These are phyloP conservation scores for Colletotrichum liaoningense DNA, from an alignment of 2,329 filamentous ascomycete species.

Conservation along the genomic window DNA sequence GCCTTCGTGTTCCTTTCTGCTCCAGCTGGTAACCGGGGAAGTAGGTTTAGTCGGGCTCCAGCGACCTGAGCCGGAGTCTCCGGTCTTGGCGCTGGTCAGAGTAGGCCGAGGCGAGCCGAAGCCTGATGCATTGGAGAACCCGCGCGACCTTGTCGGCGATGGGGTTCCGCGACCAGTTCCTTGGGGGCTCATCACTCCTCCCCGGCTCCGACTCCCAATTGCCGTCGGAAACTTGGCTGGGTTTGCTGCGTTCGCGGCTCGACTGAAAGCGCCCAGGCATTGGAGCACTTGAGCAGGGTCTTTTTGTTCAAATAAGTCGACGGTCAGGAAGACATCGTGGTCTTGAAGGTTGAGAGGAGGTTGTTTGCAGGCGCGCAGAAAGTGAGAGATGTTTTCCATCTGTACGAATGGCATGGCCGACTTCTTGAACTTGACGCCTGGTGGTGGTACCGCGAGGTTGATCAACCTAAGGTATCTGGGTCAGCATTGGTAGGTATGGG, in stretches of 20 bases:
- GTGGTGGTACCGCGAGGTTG: conserved; percentile 81
- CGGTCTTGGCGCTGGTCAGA: conserved; percentile 61
- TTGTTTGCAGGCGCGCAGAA: conserved; percentile 87
- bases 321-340: conserved; percentile 96
- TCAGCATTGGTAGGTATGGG: conserved; percentile 38
- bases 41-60: conserved; percentile 74
- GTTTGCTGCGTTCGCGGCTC: conserved; percentile 80
- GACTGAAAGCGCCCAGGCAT: conserved; percentile 91
- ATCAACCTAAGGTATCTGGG: conserved; percentile 69
- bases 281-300: conserved; percentile 96
- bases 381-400: conserved; percentile 99
- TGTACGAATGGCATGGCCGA: conserved; percentile 98
- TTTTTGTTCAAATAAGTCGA: conserved; percentile 95
- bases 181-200: conserved; percentile 71
- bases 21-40: conserved; percentile 84
- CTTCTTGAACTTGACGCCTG: conserved; percentile 88
- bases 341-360: conserved; percentile 88
- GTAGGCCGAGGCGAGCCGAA: conserved; percentile 54
- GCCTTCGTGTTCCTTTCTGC: conserved; percentile 83
- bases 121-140: conserved; percentile 63
- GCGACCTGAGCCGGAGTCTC: conserved; percentile 65
- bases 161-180: conserved; percentile 62
- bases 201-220: conserved; percentile 77
- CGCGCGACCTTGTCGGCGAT: conserved; percentile 63
- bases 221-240: conserved; percentile 78